Percentiles rank a stretch among this genome's conserved stretches.
These are phyloP conservation scores for Solanum hybrid DNA, from an alignment of 305 asterid species.

Conservation along the genomic window DNA sequence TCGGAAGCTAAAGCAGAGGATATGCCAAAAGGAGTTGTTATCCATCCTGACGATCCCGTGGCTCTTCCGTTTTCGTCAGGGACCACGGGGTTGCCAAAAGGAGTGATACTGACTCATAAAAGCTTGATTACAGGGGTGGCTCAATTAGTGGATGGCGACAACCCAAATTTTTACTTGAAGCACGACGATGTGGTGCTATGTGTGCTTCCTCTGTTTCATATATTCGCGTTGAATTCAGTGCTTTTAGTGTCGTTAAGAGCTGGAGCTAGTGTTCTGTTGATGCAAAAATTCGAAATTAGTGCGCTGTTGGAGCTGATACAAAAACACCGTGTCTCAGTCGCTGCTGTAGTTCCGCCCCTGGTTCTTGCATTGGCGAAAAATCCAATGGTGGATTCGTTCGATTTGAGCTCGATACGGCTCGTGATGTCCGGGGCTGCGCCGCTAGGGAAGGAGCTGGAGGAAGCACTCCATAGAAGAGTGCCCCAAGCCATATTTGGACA, in stretches of 20 bases:
- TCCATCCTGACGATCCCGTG: slow-evolving; percentile 50
- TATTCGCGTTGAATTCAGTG: slow-evolving; percentile 55
- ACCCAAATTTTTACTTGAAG: slow-evolving; percentile 51
- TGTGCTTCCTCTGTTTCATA: slow-evolving; percentile 70
- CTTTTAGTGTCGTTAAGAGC: slow-evolving; percentile 57
- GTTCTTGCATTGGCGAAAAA: slow-evolving; percentile 77
- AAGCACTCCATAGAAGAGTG: slow-evolving; percentile 46
- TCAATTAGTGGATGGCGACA: slow-evolving; percentile 76
- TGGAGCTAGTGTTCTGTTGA: slow-evolving; percentile 49
- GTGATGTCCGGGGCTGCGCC: slow-evolving; percentile 91
- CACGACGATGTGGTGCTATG: slow-evolving; percentile 55
- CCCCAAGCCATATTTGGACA: slow-evolving; percentile 81
- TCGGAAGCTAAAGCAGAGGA: slow-evolving; percentile 33
- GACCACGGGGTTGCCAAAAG: slow-evolving; percentile 73
- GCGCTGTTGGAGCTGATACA: slow-evolving; percentile 55
- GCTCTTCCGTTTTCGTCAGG: slow-evolving; percentile 80
- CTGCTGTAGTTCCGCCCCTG: slow-evolving; percentile 82
- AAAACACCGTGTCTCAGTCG: slow-evolving; percentile 58
- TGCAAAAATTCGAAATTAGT: slow-evolving; percentile 67
- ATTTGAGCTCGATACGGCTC: slow-evolving; percentile 56
- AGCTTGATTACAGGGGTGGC: slow-evolving; percentile 63
- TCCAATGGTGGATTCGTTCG: slow-evolving; percentile 54
- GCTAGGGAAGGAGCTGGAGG: slow-evolving; percentile 73
- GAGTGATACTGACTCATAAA: slow-evolving; percentile 65
- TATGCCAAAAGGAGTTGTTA: slow-evolving; percentile 14